Evolutionary conservation across 1,139 yeast species (phyloP), one percentile per base, ranked within the genome.

Genomic region (Sugiyamaella japonica): DNA sequence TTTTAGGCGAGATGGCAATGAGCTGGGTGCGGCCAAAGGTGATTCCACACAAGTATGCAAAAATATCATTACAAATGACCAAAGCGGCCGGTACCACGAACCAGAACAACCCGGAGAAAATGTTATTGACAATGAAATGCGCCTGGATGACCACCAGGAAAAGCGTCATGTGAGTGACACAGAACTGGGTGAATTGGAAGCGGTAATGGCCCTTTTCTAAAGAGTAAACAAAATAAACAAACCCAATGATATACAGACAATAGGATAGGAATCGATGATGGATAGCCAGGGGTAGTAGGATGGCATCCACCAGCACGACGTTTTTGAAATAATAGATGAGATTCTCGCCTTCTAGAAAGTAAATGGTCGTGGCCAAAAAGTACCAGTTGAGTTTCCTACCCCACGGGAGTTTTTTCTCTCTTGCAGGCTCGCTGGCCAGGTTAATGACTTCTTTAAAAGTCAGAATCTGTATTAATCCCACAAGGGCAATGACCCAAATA

Each of bases 41-140:
- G 63, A 93, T 93, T 50, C 99, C 99, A 74, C 98, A 93, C 56
- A 93, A 77, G 70, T 93, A 93, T 36, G 99, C 99, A 77, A 90
- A 91, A 54, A 91, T 90, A 69, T 93, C 99, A 70, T 93, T 93
- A 56, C 90, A 88, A 63, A 93, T 89, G 49, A 93, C 99, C 65
- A 93, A 77, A 3, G 95, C 85, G 56, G 89, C 89, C 1, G 99
- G 99, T 54, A 93, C 78, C 59, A 93, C 76, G 74, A 91, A 89
- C 99, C 99, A 93, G 68, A 90, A 86, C 68, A 93, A 76, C 13
- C 99, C 99, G 61, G 84, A 86, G 64, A 91, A 79, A 58, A 93
- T 86, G 70, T 93, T 95, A 67, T 85, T 89, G 63, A 89, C 90
- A 66, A 95, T 88, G 69, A 93, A 83, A 71, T 93, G 97, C 43